A percentile compares a stretch with the other conserved stretches of the same genome.
Evolutionary conservation across 1,284 basidiomycete genomes (phyloP).

Genomic region (Cryptococcus neoformans): DNA sequence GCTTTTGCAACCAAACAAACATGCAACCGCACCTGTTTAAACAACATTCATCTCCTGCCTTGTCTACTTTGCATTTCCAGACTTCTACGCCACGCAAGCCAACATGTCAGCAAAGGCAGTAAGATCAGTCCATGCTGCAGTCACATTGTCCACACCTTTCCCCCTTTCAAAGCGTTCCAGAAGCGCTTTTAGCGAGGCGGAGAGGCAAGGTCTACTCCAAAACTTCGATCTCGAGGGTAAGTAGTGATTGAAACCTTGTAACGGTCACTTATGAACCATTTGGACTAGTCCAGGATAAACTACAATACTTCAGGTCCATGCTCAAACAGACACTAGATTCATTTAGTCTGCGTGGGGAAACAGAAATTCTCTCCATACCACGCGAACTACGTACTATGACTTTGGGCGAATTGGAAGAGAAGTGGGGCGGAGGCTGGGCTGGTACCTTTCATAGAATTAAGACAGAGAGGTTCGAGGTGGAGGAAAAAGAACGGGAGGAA

Average conservation of each 20-base stretch:
- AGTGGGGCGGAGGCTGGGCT: conserved; percentile 46
- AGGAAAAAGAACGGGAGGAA: conserved; percentile 26
- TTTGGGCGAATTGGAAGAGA: conserved; percentile 39
- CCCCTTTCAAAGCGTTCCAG: conserved; percentile 5
- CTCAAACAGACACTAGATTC: conserved; percentile 36
- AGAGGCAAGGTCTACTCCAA: conserved; percentile 43
- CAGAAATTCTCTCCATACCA: conserved; percentile 47
- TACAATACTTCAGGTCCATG: conserved; percentile 25
- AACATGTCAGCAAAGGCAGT: background rate
- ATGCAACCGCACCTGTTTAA: background rate
- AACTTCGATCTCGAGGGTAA: conserved; percentile 50
- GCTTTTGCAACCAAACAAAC: background rate
- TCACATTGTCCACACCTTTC: conserved; percentile 13
- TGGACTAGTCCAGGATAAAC: conserved; percentile 34
- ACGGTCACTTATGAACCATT: background rate
- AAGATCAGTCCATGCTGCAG: conserved; percentile 2
- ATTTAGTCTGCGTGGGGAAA: conserved; percentile 41
- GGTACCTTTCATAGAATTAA: conserved; percentile 38
- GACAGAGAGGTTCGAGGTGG: conserved; percentile 27
- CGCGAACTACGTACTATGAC: conserved; percentile 41
- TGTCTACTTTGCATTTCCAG: too few species aligned
- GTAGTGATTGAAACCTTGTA: conserved; percentile 8
- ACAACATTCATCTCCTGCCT: too few species aligned
- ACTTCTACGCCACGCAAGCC: too few species aligned
- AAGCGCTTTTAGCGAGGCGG: conserved; percentile 14